These are phyloP conservation scores for Strobilomyces confusus DNA, from an alignment of 768 basidiomycete species.

Conservation along the genomic window DNA sequence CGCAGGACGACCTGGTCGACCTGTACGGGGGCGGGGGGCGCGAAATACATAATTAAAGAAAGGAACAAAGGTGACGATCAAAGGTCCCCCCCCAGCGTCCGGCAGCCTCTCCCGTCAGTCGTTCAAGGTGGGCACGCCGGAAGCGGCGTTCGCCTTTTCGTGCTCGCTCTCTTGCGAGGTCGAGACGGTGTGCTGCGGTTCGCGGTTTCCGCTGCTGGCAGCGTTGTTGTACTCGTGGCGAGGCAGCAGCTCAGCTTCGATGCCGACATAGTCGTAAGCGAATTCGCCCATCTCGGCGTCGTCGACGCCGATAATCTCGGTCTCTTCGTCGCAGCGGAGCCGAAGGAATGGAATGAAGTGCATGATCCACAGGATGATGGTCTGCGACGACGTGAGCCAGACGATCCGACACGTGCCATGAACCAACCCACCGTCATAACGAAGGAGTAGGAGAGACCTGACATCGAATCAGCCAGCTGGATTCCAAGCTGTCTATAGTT, in stretches of 20 bases:
- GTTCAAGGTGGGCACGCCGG: conserved; percentile 1
- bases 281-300: conserved; percentile 89
- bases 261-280: conserved; percentile 81
- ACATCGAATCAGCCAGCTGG: conserved; percentile 72
- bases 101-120: neutral
- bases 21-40: too few relatives aligned
- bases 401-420: neutral
- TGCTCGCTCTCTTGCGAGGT: conserved; percentile 27
- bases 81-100: neutral
- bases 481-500: conserved; percentile 80
- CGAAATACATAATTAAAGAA: too few relatives aligned
- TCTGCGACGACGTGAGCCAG: conserved; percentile 35
- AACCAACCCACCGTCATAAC: conserved; percentile 59
- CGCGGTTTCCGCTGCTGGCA: conserved; percentile 31
- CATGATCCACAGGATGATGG: conserved; percentile 83
- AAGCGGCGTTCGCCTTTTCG: conserved; percentile 17
- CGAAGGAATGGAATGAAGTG: conserved; percentile 79
- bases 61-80: neutral
- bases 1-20: too few relatives aligned
- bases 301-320: conserved; percentile 83
- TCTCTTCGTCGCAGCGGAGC: conserved; percentile 62
- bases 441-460: conserved; percentile 69
- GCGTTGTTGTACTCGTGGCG: conserved; percentile 29
- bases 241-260: conserved; percentile 49
- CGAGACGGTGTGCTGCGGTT: conserved; percentile 30